Evolutionary conservation across 495 filamentous ascomycete species (phyloP).

Genomic region (Bacidia rubella): DNA sequence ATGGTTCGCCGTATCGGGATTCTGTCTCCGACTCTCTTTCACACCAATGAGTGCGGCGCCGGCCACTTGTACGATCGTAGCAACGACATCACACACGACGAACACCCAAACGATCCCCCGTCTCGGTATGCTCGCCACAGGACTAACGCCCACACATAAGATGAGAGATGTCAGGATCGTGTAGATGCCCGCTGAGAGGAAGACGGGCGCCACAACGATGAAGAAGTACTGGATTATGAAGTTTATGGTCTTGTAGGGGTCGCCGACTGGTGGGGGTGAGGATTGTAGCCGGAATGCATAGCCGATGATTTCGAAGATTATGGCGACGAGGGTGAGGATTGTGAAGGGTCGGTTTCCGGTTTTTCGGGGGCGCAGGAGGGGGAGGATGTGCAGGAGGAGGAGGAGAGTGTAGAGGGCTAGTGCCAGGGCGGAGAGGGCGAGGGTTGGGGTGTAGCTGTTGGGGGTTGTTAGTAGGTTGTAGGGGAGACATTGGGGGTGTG

Average conservation of each 20-base stretch:
- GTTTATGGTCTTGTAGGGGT: constrained; percentile 6
- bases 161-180: constrained; percentile 35
- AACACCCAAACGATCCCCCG: not conserved
- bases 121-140: not conserved
- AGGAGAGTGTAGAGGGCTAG: not conserved
- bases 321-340: not conserved
- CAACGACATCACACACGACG: constrained; percentile 26
- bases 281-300: not conserved
- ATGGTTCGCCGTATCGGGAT: constrained; percentile 33
- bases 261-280: not conserved
- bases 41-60: constrained; percentile 37
- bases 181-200: constrained; percentile 41
- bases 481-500: not conserved
- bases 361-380: not conserved
- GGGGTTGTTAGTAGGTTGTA: not conserved
- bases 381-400: not conserved
- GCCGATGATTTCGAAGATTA: not conserved
- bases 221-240: constrained; percentile 47
- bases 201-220: constrained; percentile 43
- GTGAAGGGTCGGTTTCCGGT: not conserved
- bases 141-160: not conserved
- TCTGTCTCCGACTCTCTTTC: constrained; percentile 26
- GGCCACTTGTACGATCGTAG: constrained; percentile 35
- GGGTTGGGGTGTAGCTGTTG: not conserved
- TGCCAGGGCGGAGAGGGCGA: not conserved